Percentiles rank a stretch among this genome's conserved stretches.
Evolutionary conservation across 2,329 filamentous ascomycete species (phyloP).

Genomic region (Colletotrichum melonis): DNA sequence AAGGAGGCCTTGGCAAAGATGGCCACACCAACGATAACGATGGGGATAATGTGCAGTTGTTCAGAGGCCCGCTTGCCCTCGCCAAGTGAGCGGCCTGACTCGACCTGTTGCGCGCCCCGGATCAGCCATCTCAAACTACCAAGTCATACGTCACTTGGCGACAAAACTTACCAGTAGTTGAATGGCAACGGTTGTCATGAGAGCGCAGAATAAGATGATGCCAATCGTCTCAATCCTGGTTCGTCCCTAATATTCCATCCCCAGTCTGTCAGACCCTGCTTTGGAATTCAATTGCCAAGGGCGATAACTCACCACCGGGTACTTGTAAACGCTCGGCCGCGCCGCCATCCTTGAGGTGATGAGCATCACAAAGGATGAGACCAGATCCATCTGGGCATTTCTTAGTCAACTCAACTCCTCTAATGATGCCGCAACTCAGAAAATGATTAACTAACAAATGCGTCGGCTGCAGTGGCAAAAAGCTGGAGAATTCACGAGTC

Average conservation of each 20-base stretch:
- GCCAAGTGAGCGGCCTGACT: constrained; percentile 65
- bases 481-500: constrained; percentile 47
- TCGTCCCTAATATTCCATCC: constrained; percentile 55
- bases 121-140: constrained; percentile 38
- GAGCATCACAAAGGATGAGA: constrained; percentile 73
- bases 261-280: constrained; percentile 1
- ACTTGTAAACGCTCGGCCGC: constrained; percentile 70
- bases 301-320: constrained; percentile 61
- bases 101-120: constrained; percentile 49
- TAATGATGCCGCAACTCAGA: not conserved
- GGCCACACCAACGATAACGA: constrained; percentile 65
- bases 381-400: constrained; percentile 64
- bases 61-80: constrained; percentile 54
- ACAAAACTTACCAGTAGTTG: constrained; percentile 63
- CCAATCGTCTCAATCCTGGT: constrained; percentile 73
- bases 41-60: constrained; percentile 62
- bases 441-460: constrained; percentile 57
- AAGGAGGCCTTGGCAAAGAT: constrained; percentile 63
- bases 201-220: constrained; percentile 73
- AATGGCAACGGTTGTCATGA: constrained; percentile 75
- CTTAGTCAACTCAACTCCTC: constrained; percentile 39
- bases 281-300: not conserved
- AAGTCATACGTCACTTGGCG: constrained; percentile 25
- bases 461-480: constrained; percentile 74
- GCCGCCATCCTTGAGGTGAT: constrained; percentile 69